Evolutionary conservation across 1,284 basidiomycete genomes (phyloP), one percentile per base, ranked within the genome.

Genomic region (Xerocomus nothofagi): DNA sequence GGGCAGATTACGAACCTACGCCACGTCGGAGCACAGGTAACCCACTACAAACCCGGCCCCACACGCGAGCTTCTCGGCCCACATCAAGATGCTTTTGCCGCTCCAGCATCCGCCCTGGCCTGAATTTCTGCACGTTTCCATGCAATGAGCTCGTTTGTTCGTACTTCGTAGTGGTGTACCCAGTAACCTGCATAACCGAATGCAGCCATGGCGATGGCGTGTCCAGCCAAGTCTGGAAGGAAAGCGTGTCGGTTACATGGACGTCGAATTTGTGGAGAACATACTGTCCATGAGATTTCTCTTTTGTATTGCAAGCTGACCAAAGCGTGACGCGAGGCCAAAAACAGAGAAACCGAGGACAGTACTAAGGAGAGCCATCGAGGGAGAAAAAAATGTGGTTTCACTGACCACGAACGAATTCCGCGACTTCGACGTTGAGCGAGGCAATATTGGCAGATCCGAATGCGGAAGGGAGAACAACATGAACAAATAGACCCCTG

Each of bases 291-390:
- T 74, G 41, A 87, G 73, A 60, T 81, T 81, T 58, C 83, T 75
- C 58, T 74, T 80, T 66, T 91, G 88, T 59, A 93, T 84, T 44
- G 85, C 86, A 20, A 93, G 82, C 70, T 93, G 91, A 58, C 88
- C 88, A 54, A 90, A 74, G 55, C 91, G 79, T 14, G 84, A 82
- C 17, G 83, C 82, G 48, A 93, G 81, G 26, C 91, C 91, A 62
- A 91, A 86, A 50, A 79, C 71, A 17, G 87, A 85, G 72, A 90
- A 91, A 41, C 91, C 91, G 65, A 89, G 63, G 58, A 93, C 73
- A 66, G 81, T 88, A 51, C 81, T 73, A 56, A 90, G 70, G 63
- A 91, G 74, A 41, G 86, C 72, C 88, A 91, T 92, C 59, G 27
- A n/a, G n/a, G n/a, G n/a, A n/a, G 14, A 18, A 17, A 32, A 18